Evolutionary conservation across 768 basidiomycete genomes (phyloP).

Genomic region (Gymnopilus dilepis): DNA sequence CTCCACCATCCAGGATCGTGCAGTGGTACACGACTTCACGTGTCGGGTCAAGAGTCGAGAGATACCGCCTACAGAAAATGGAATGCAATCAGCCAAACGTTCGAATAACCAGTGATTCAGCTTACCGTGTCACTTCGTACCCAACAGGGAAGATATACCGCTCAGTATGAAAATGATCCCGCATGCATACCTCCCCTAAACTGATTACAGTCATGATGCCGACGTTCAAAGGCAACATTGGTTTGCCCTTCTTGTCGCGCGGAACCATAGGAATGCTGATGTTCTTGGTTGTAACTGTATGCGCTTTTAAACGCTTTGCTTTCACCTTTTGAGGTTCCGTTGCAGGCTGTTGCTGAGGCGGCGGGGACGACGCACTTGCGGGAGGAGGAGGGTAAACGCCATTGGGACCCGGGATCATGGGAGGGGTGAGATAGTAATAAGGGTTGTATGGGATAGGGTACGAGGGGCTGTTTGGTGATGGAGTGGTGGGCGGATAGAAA

Average conservation of each 20-base stretch:
- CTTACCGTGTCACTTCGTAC: conserved; percentile 80
- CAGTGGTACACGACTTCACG: conserved; percentile 79
- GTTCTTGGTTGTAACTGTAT: conserved; percentile 79
- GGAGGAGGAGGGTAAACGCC: conserved; percentile 41
- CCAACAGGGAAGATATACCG: conserved; percentile 90
- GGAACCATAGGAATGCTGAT: conserved; percentile 82
- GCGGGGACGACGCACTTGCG: conserved; percentile 29
- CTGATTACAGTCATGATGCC: conserved; percentile 86
- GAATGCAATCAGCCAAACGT: conserved; percentile 11
- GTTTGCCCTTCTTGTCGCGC: conserved; percentile 70
- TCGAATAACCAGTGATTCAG: conserved; percentile 8
- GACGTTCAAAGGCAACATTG: conserved; percentile 78
- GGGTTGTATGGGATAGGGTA: conserved; percentile 45
- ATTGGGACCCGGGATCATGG: conserved; percentile 40
- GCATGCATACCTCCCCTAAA: conserved; percentile 78
- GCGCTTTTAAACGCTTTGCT: conserved; percentile 80
- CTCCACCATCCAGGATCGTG: conserved; percentile 84
- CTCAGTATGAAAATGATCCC: conserved; percentile 87
- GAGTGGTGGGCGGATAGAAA: conserved; percentile 46
- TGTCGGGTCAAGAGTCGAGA: conserved; percentile 73
- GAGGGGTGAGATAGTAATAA: conserved; percentile 48
- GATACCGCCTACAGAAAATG: conserved; percentile 66
- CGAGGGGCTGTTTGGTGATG: conserved; percentile 44
- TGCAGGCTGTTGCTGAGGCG: conserved; percentile 25
- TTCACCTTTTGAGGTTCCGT: conserved; percentile 57